A percentile compares a stretch with the other conserved stretches of the same genome.
Conservation (phyloP, 805 yeast species). For the Priceomyces melissophilus region DNA sequence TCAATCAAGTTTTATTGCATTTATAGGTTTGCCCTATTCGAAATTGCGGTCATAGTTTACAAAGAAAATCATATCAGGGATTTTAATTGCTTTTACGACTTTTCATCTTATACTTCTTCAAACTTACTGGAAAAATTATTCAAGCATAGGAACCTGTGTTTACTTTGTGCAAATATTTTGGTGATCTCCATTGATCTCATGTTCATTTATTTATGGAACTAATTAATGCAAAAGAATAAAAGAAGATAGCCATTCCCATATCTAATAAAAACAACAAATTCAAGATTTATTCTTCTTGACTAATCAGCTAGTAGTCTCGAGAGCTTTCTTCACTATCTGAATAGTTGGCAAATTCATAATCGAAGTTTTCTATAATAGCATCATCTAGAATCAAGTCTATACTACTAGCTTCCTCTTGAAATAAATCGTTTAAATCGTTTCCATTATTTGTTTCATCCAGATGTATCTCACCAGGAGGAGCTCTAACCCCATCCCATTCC, state of each 20-base stretch:
- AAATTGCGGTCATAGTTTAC: constrained; percentile 17
- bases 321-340: constrained; percentile 1
- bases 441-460: not conserved
- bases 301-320: not conserved
- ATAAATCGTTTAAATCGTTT: constrained; percentile 4
- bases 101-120: constrained; percentile 1
- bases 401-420: constrained; percentile 6
- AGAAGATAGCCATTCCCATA: not conserved
- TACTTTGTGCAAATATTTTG: constrained; percentile 1
- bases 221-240: not conserved
- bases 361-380: constrained; percentile 3
- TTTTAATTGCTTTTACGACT: constrained; percentile 11
- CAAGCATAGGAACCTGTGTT: constrained; percentile 1
- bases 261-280: not conserved
- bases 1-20: constrained; percentile 32
- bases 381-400: constrained; percentile 6
- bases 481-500: constrained; percentile 3
- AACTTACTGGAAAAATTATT: not conserved
- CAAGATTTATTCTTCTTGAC: too few species aligned
- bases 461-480: not conserved
- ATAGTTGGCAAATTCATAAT: constrained; percentile 8
- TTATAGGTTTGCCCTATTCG: constrained; percentile 30
- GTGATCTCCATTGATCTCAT: constrained; percentile 2
- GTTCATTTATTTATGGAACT: constrained; percentile 1
- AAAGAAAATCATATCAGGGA: constrained; percentile 6